phyloP scores from a whole-genome alignment of 306 rosid species.

The Arachis stenosperma region DNA sequence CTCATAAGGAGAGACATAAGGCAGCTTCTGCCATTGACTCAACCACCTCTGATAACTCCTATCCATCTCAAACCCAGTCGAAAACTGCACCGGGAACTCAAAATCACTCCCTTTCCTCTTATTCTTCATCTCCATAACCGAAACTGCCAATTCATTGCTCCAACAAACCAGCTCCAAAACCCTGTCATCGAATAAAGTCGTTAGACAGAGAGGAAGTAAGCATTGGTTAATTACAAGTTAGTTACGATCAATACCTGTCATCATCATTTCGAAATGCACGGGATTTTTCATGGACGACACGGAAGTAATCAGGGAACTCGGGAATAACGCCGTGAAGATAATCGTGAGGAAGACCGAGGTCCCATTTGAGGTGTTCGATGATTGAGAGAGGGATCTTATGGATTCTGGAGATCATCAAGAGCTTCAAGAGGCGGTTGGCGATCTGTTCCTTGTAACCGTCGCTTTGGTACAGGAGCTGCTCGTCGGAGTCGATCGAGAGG shows the following conservation, averaged over 20 bases:
- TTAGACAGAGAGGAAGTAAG: background rate
- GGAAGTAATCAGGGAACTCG: slow-evolving; percentile 79
- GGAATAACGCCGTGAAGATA: slow-evolving; percentile 51
- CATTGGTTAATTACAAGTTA: background rate
- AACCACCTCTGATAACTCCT: slow-evolving; percentile 74
- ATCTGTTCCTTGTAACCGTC: slow-evolving; percentile 52
- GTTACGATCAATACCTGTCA: background rate
- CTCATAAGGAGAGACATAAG: slow-evolving; percentile 79
- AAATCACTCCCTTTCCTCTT: slow-evolving; percentile 27
- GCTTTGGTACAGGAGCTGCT: slow-evolving; percentile 52
- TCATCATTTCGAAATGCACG: slow-evolving; percentile 8
- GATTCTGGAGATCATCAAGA: slow-evolving; percentile 65
- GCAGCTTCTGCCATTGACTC: slow-evolving; percentile 76
- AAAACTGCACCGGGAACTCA: slow-evolving; percentile 61
- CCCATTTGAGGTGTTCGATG: slow-evolving; percentile 65
- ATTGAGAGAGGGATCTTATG: slow-evolving; percentile 55
- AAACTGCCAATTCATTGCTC: slow-evolving; percentile 62
- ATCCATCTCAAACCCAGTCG: slow-evolving; percentile 79
- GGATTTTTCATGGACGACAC: slow-evolving; percentile 34
- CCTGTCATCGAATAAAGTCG: background rate
- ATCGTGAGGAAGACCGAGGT: slow-evolving; percentile 77
- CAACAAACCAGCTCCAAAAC: slow-evolving; percentile 86
- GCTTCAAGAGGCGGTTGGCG: slow-evolving; percentile 68
- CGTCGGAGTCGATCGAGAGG: slow-evolving; percentile 58
- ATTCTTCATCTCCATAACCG: slow-evolving; percentile 57